phyloP scores from a whole-genome alignment of 495 filamentous ascomycete genomes.

The Penicillium turbatum region DNA sequence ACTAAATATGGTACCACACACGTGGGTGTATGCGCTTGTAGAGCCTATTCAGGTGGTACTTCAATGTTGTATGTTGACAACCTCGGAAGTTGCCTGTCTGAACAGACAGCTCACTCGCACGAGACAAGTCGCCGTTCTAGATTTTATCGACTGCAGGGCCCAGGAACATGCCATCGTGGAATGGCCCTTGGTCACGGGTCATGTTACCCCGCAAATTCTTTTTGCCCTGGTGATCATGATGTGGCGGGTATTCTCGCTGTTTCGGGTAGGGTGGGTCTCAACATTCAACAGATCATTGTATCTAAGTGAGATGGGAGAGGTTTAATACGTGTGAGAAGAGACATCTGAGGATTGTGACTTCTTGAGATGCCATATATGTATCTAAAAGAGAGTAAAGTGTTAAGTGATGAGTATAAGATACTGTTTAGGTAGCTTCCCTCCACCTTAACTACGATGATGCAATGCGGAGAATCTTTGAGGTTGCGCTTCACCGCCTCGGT shows the following conservation, averaged over 20 bases:
- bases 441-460: constrained; percentile 18
- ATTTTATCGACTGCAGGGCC: background rate
- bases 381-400: background rate
- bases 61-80: background rate
- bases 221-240: background rate
- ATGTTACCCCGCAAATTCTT: constrained; percentile 6
- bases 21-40: background rate
- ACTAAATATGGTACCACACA: background rate
- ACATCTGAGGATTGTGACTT: background rate
- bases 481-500: constrained; percentile 24
- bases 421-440: too few relatives aligned
- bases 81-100: background rate
- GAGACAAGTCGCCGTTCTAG: background rate
- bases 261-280: background rate
- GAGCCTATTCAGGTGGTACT: background rate
- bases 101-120: background rate
- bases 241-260: background rate
- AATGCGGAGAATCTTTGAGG: constrained; percentile 20
- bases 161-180: background rate
- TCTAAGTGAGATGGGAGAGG: background rate
- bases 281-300: background rate
- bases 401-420: background rate
- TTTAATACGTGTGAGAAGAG: too few relatives aligned
- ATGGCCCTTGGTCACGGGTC: background rate
- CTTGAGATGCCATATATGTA: background rate